Percentiles rank a stretch among this genome's conserved stretches.
Conservation (phyloP, 352 stramenopile genomes). For the Plasmopara halstedii region DNA sequence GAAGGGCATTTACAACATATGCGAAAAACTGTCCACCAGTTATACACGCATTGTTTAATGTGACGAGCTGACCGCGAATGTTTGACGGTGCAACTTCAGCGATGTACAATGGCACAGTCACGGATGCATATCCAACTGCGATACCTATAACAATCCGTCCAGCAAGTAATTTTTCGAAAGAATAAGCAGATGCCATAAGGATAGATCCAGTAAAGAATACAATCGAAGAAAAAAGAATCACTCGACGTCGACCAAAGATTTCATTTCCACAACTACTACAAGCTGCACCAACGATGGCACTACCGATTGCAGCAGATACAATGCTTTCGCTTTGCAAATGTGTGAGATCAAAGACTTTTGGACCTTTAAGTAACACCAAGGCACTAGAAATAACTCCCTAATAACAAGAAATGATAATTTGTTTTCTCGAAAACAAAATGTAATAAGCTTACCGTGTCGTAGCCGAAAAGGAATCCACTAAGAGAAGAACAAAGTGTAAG, state of each 20-base stretch:
- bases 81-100: conserved; percentile 59
- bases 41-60: conserved; percentile 65
- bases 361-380: conserved; percentile 62
- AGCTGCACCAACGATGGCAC: conserved; percentile 56
- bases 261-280: conserved; percentile 62
- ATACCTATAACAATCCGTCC: conserved; percentile 58
- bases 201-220: conserved; percentile 55
- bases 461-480: conserved; percentile 78
- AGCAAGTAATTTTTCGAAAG: conserved; percentile 46
- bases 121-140: conserved; percentile 65
- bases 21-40: conserved; percentile 78
- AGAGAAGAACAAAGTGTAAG: conserved; percentile 65
- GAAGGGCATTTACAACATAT: conserved; percentile 41
- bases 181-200: conserved; percentile 48
- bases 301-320: conserved; percentile 59
- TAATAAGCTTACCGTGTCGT: conserved; percentile 53
- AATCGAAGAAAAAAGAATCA: conserved; percentile 57
- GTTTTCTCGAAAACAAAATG: conserved; percentile 9
- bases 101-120: conserved; percentile 78
- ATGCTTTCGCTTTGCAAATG: conserved; percentile 58
- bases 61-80: conserved; percentile 59
- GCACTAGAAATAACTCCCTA: conserved; percentile 72
- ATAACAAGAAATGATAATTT: not conserved
- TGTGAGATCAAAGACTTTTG: conserved; percentile 51
- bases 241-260: conserved; percentile 44